phyloP scores from a whole-genome alignment of 1,284 basidiomycete genomes.

The Chiua sp. region DNA sequence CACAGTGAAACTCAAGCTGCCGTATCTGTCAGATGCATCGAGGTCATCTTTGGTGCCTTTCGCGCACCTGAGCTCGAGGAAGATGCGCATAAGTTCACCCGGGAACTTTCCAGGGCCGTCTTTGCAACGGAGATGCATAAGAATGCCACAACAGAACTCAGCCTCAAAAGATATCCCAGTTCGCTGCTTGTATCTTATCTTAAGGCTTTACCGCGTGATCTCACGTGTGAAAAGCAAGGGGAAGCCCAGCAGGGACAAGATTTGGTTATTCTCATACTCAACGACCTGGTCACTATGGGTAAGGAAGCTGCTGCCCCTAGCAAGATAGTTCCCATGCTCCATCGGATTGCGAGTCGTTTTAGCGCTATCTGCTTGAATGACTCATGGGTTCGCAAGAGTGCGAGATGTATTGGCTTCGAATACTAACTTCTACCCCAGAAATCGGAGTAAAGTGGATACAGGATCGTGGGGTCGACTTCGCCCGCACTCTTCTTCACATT shows the following conservation, averaged over 20 bases:
- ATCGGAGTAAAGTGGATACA: constrained; percentile 84
- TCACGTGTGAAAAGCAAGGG: constrained; percentile 67
- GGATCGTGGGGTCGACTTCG: constrained; percentile 91
- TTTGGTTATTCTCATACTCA: constrained; percentile 66
- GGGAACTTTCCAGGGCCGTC: constrained; percentile 70
- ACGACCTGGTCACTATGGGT: constrained; percentile 68
- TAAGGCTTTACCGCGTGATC: constrained; percentile 73
- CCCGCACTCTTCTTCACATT: constrained; percentile 91
- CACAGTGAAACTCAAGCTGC: constrained; percentile 78
- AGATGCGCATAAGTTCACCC: constrained; percentile 72
- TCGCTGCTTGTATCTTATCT: constrained; percentile 74
- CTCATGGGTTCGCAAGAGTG: constrained; percentile 86
- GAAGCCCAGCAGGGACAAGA: constrained; percentile 66
- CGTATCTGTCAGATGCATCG: constrained; percentile 72
- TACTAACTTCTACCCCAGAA: constrained; percentile 75
- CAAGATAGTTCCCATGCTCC: constrained; percentile 70
- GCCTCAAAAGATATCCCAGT: constrained; percentile 62
- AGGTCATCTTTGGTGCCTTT: constrained; percentile 83
- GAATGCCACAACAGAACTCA: constrained; percentile 56
- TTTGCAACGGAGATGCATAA: constrained; percentile 71
- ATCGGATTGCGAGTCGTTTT: constrained; percentile 83
- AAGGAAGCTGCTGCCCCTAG: constrained; percentile 50
- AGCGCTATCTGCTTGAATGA: constrained; percentile 88
- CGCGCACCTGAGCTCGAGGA: constrained; percentile 73
- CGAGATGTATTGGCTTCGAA: constrained; percentile 84